phyloP scores from a whole-genome alignment of 2,329 filamentous ascomycete genomes.

The Apiospora malaysiana region DNA sequence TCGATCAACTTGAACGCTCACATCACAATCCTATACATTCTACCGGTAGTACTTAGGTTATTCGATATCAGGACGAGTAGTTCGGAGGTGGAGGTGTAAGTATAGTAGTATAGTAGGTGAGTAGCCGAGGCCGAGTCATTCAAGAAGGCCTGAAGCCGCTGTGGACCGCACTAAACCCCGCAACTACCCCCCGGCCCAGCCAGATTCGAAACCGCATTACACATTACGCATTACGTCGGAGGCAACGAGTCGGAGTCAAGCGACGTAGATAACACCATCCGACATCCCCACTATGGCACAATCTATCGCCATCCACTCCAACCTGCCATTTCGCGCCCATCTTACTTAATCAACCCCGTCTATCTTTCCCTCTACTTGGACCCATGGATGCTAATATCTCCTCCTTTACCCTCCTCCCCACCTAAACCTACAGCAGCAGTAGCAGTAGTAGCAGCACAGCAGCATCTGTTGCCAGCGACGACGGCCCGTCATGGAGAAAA shows the following conservation, averaged over 20 bases:
- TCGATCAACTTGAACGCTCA: no score
- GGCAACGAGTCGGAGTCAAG: slow-evolving; percentile 11
- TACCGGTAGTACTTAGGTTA: no score
- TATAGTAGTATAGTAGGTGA: background rate
- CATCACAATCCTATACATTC: no score
- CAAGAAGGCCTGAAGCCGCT: background rate
- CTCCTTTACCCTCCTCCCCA: background rate
- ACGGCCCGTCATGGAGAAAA: slow-evolving; percentile 28
- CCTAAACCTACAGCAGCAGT: background rate
- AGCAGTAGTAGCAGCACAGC: background rate
- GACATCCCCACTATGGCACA: slow-evolving; percentile 11
- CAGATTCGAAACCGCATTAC: slow-evolving; percentile 13
- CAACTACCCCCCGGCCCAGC: background rate
- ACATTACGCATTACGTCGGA: slow-evolving; percentile 16
- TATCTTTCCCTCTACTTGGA: background rate
- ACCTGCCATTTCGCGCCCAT: background rate
- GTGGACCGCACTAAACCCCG: slow-evolving; percentile 7
- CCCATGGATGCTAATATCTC: background rate
- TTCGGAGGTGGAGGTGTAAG: background rate
- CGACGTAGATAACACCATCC: slow-evolving; percentile 13
- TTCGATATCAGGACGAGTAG: background rate
- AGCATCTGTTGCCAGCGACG: slow-evolving; percentile 11
- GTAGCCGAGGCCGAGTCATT: background rate
- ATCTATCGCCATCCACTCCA: background rate
- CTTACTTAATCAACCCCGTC: slow-evolving; percentile 8